phyloP scores from a whole-genome alignment of 768 basidiomycete genomes.

The Tubosaeta sp. region DNA sequence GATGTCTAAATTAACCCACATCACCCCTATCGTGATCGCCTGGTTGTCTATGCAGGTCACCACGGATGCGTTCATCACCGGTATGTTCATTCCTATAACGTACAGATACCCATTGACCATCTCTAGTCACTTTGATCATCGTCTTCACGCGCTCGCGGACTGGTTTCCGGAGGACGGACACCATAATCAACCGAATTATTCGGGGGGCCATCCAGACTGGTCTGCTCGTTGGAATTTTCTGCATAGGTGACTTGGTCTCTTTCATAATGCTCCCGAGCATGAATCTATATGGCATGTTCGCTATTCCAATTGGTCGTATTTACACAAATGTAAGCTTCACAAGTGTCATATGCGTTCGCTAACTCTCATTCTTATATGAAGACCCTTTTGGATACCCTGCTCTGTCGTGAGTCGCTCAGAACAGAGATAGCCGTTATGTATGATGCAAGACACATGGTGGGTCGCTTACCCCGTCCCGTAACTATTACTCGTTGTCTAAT shows the following conservation, averaged over 20 bases:
- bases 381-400: conserved; percentile 11
- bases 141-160: conserved; percentile 39
- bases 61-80: conserved; percentile 41
- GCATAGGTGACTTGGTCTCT: conserved; percentile 44
- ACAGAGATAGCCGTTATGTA: background rate
- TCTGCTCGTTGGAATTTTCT: conserved; percentile 47
- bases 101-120: background rate
- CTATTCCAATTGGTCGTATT: conserved; percentile 40
- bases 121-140: conserved; percentile 19
- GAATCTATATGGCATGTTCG: conserved; percentile 36
- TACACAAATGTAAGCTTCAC: conserved; percentile 40
- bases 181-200: conserved; percentile 48
- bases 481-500: too few relatives aligned
- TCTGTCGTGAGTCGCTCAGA: conserved; percentile 4
- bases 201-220: conserved; percentile 55
- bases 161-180: conserved; percentile 49
- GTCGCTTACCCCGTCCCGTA: background rate
- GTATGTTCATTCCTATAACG: conserved; percentile 20
- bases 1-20: conserved; percentile 35
- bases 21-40: conserved; percentile 40
- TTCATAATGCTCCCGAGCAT: conserved; percentile 32
- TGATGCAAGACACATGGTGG: background rate
- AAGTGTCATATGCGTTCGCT: too few relatives aligned
- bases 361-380: background rate
- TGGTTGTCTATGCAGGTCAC: conserved; percentile 46